These are phyloP conservation scores for Cystobasidium onofrii DNA, from an alignment of 768 basidiomycete genomes.

Conservation along the genomic window DNA sequence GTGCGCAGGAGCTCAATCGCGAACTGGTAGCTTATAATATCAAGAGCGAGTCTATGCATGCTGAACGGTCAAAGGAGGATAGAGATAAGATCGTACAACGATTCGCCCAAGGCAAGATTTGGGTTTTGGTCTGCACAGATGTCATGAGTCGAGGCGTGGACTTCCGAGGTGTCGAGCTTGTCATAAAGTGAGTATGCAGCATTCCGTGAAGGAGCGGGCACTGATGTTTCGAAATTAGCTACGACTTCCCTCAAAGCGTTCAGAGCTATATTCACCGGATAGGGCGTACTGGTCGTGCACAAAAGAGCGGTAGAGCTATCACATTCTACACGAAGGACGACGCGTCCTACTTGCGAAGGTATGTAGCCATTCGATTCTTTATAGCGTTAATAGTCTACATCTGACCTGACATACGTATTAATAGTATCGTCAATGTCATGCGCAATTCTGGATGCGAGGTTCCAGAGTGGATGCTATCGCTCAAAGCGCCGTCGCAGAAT, in stretches of 20 bases:
- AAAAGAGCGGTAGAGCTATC: slow-evolving; percentile 79
- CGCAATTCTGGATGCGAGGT: slow-evolving; percentile 81
- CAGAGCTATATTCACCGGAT: slow-evolving; percentile 96
- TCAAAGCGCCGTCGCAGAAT: slow-evolving; percentile 88
- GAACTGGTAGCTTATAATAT: slow-evolving; percentile 53
- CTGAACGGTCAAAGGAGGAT: slow-evolving; percentile 76
- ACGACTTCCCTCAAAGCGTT: slow-evolving; percentile 89
- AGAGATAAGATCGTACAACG: slow-evolving; percentile 73
- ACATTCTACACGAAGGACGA: slow-evolving; percentile 96
- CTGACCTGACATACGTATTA: too few species aligned
- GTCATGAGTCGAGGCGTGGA: slow-evolving; percentile 98
- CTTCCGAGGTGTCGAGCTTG: slow-evolving; percentile 85
- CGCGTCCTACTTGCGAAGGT: slow-evolving; percentile 71
- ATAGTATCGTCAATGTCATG: slow-evolving; percentile 95
- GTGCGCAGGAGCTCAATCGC: slow-evolving; percentile 58
- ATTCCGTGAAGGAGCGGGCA: too few species aligned
- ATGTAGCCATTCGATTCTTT: too few species aligned
- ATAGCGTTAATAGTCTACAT: too few species aligned
- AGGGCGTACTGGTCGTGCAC: slow-evolving; percentile 91
- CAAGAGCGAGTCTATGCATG: slow-evolving; percentile 83
- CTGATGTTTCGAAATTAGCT: slow-evolving; percentile 44
- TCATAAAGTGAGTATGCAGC: slow-evolving; percentile 58
- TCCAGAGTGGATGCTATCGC: slow-evolving; percentile 87
- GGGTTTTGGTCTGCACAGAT: slow-evolving; percentile 93
- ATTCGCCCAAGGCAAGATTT: slow-evolving; percentile 82